Evolutionary conservation across 1,284 basidiomycete species (phyloP).

Genomic region (Leccinum pachyderme): DNA sequence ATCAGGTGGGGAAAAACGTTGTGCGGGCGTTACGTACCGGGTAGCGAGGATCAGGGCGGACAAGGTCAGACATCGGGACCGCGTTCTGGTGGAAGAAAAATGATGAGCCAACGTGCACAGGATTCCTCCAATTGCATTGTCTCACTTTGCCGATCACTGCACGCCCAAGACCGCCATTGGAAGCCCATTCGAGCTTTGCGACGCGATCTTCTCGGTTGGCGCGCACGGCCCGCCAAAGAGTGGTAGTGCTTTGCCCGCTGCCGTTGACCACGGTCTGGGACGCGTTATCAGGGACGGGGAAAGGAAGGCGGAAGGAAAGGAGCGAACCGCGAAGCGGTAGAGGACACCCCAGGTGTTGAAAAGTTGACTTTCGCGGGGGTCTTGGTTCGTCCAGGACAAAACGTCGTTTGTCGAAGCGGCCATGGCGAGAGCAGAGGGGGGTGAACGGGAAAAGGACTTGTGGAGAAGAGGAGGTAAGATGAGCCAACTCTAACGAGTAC

Average conservation of each 20-base stretch:
- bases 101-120: conserved; percentile 21
- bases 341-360: conserved; percentile 77
- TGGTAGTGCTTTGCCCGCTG: conserved; percentile 68
- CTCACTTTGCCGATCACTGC: conserved; percentile 77
- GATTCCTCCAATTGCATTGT: conserved; percentile 10
- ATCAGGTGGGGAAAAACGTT: neutral
- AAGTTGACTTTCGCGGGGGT: conserved; percentile 76
- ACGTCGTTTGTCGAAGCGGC: conserved; percentile 60
- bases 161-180: conserved; percentile 75
- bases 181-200: conserved; percentile 81
- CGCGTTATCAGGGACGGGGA: conserved; percentile 20
- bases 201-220: conserved; percentile 80
- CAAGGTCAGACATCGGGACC: conserved; percentile 76
- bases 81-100: conserved; percentile 48
- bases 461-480: conserved; percentile 29
- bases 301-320: conserved; percentile 15
- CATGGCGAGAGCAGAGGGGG: conserved; percentile 38
- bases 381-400: conserved; percentile 81
- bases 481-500: conserved; percentile 24
- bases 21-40: conserved; percentile 42
- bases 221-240: conserved; percentile 71
- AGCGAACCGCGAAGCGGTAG: conserved; percentile 73
- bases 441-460: conserved; percentile 17
- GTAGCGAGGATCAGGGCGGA: conserved; percentile 59
- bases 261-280: conserved; percentile 59